phyloP scores from a whole-genome alignment of 768 basidiomycete genomes.

The Atractiella rhizophila region DNA sequence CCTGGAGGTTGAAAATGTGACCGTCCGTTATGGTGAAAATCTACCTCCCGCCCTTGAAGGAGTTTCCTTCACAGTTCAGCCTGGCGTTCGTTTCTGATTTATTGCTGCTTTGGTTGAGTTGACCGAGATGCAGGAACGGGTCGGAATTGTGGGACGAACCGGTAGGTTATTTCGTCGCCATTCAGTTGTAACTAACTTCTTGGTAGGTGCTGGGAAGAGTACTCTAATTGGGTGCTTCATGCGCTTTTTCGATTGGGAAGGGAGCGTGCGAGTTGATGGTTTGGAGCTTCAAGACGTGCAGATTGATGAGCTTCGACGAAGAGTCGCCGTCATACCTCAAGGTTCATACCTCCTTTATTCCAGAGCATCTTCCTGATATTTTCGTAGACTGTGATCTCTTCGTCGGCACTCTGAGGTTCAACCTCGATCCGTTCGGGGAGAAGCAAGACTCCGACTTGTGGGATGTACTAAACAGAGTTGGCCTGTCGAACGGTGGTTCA shows the following conservation, averaged over 20 bases:
- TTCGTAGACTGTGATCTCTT: constrained; percentile 42
- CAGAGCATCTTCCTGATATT: constrained; percentile 16
- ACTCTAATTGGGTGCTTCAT: constrained; percentile 25
- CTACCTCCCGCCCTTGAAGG: constrained; percentile 22
- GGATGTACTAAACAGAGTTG: constrained; percentile 15
- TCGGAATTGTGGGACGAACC: constrained; percentile 5
- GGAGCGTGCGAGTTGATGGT: constrained; percentile 23
- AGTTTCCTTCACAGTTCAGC: constrained; percentile 18
- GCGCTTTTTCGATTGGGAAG: constrained; percentile 25
- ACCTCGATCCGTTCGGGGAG: constrained; percentile 21
- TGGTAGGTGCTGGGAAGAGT: too few relatives aligned
- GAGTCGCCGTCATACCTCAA: constrained; percentile 31
- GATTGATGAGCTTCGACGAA: constrained; percentile 36
- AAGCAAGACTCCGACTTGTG: constrained; percentile 18
- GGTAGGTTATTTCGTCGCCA: constrained; percentile 16
- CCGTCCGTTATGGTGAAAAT: constrained; percentile 16
- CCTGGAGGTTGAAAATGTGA: constrained; percentile 22
- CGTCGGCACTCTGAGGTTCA: constrained; percentile 43
- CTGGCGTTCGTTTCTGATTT: constrained; percentile 18
- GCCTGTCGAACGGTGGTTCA: constrained; percentile 7
- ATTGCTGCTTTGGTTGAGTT: too few relatives aligned
- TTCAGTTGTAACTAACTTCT: constrained; percentile 23
- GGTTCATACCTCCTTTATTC: constrained; percentile 16
- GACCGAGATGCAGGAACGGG: constrained; percentile 1
- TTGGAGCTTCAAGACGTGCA: constrained; percentile 22